phyloP scores from a whole-genome alignment of 768 basidiomycete genomes.

The Mycena floridula region DNA sequence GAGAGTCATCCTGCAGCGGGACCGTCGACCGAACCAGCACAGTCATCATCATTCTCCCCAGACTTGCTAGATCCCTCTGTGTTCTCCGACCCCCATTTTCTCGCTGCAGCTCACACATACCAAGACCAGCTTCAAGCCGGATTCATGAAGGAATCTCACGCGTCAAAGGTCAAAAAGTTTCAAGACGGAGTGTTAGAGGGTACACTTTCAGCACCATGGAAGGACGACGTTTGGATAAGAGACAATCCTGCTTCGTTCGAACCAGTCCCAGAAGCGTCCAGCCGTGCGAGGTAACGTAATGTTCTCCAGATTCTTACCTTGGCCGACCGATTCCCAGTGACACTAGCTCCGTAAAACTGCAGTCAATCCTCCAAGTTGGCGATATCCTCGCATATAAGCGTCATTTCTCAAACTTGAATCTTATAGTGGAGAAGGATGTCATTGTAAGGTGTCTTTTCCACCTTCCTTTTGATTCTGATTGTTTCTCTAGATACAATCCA shows the following conservation, averaged over 20 bases:
- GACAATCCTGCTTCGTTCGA: constrained; percentile 24
- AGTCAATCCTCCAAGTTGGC: constrained; percentile 42
- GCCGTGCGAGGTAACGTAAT: too few relatives aligned
- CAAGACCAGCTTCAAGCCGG: constrained; percentile 54
- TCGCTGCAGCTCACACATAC: constrained; percentile 49
- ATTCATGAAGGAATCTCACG: constrained; percentile 41
- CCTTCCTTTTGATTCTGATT: constrained; percentile 1
- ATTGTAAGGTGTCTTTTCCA: constrained; percentile 29
- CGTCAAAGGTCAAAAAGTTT: constrained; percentile 35
- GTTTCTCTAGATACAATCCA: constrained; percentile 38
- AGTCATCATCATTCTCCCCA: background rate
- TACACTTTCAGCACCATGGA: constrained; percentile 50
- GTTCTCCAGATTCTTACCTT: too few relatives aligned
- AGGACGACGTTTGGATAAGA: constrained; percentile 55
- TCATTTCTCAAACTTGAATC: constrained; percentile 30
- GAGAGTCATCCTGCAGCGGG: constrained; percentile 32
- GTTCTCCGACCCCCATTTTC: constrained; percentile 48
- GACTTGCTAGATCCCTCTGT: constrained; percentile 27
- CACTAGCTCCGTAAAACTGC: too few relatives aligned
- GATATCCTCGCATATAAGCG: constrained; percentile 52
- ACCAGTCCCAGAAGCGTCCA: background rate
- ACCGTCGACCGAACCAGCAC: background rate
- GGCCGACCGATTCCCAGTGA: too few relatives aligned
- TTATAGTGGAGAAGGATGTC: constrained; percentile 49
- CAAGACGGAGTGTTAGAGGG: constrained; percentile 37